These are phyloP conservation scores for Phlyctochytrium bullatum DNA, from an alignment of 192 early-diverging fungal genomes.

Conservation along the genomic window DNA sequence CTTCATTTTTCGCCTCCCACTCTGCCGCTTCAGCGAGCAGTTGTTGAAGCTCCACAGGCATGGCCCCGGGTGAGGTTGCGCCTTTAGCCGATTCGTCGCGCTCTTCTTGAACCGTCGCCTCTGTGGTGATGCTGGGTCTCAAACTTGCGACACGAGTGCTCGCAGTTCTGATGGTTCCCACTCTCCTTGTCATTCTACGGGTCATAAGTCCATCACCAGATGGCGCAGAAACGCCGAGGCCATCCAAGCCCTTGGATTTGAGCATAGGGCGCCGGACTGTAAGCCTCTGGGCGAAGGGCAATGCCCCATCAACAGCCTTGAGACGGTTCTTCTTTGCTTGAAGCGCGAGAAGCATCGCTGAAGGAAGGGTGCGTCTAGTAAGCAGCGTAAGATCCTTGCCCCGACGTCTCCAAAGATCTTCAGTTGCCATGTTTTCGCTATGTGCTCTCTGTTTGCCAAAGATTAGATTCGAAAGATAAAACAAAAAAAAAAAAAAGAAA, in stretches of 20 bases:
- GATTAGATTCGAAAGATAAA: constrained; percentile 7
- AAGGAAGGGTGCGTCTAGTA: constrained; percentile 7
- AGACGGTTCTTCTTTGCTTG: constrained; percentile 16
- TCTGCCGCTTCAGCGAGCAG: background rate
- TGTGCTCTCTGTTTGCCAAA: constrained; percentile 4
- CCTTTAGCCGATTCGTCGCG: background rate
- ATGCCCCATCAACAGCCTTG: constrained; percentile 30
- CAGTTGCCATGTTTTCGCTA: constrained; percentile 17
- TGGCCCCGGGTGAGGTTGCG: background rate
- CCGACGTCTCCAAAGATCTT: constrained; percentile 4
- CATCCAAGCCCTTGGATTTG: background rate
- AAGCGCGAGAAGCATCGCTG: constrained; percentile 17
- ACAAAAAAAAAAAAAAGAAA: background rate
- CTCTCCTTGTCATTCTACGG: background rate
- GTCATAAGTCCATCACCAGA: no score
- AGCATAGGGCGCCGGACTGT: constrained; percentile 22
- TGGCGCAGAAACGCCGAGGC: background rate
- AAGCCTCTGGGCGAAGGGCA: constrained; percentile 22
- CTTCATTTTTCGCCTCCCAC: no score
- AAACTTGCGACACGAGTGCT: background rate
- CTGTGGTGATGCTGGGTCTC: constrained; percentile 7
- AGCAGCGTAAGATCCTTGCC: background rate
- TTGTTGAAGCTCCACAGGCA: background rate
- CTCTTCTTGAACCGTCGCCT: constrained; percentile 31
- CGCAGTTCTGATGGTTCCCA: background rate